phyloP scores from a whole-genome alignment of 139 green algal genomes.

The Zygnema circumcarinatum region DNA sequence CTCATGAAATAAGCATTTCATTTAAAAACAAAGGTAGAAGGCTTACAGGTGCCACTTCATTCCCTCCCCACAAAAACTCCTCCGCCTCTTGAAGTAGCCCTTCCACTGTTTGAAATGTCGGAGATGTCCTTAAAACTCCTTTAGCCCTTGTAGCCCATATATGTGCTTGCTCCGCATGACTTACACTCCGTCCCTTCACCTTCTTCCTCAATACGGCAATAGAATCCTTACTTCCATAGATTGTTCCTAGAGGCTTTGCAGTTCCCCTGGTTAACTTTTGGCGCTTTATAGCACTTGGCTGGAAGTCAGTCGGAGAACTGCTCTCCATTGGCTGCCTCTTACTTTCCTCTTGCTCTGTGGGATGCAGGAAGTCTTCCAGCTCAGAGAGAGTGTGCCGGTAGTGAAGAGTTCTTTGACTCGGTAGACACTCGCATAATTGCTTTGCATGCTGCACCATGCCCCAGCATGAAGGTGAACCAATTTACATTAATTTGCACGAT shows the following conservation, averaged over 20 bases:
- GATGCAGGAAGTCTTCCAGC: constrained; percentile 63
- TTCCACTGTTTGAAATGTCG: background rate
- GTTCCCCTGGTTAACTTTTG: background rate
- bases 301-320: background rate
- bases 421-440: constrained; percentile 76
- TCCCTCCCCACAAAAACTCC: constrained; percentile 55
- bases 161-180: constrained; percentile 23
- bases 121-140: background rate
- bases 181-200: constrained; percentile 23
- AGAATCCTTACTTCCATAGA: background rate
- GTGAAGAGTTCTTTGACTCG: constrained; percentile 65
- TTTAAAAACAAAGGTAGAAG: no score
- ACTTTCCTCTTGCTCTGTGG: background rate
- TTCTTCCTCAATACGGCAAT: constrained; percentile 5
- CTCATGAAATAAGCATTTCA: no score
- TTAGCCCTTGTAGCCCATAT: background rate
- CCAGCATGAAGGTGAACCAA: no score
- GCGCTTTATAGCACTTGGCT: background rate
- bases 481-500: no score
- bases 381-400: constrained; percentile 76
- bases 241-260: background rate
- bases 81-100: constrained; percentile 30
- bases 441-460: constrained; percentile 51
- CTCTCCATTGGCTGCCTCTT: background rate
- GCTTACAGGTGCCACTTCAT: constrained; percentile 33